A percentile compares a stretch with the other conserved stretches of the same genome.
Conservation (phyloP, 148 eudicot genomes). For the Diospyros kaki region DNA sequence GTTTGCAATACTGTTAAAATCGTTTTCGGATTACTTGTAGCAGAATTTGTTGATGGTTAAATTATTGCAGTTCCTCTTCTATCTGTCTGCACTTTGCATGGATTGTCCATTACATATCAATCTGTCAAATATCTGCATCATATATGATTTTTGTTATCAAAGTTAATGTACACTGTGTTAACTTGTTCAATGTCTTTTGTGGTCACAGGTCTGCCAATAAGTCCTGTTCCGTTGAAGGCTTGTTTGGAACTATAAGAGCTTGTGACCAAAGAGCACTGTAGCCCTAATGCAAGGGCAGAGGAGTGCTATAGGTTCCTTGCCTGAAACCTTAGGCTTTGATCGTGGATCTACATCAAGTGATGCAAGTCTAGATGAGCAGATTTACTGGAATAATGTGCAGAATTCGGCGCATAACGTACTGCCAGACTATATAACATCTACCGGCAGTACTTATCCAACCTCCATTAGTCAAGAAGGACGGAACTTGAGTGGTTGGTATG, state of each 20-base stretch:
- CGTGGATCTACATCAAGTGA: constrained; percentile 59
- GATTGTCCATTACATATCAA: not conserved
- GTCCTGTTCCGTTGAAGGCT: not conserved
- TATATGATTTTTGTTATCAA: not conserved
- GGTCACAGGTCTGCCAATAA: constrained; percentile 30
- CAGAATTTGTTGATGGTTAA: not conserved
- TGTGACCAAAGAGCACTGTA: constrained; percentile 10
- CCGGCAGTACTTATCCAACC: constrained; percentile 25
- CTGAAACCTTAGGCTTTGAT: constrained; percentile 67
- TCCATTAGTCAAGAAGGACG: constrained; percentile 22
- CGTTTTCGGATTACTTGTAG: not conserved
- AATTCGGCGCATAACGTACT: constrained; percentile 44
- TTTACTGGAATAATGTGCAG: constrained; percentile 57
- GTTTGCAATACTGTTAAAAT: not conserved
- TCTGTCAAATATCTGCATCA: not conserved
- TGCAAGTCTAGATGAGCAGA: constrained; percentile 54
- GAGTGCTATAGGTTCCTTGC: constrained; percentile 72
- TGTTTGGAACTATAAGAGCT: constrained; percentile 3
- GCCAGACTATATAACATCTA: constrained; percentile 37
- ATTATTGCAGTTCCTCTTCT: not conserved
- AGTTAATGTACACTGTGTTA: not conserved
- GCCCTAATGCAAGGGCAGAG: constrained; percentile 87
- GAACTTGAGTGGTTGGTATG: constrained; percentile 33
- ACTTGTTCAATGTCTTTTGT: not conserved
- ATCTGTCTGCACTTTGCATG: not conserved